A percentile compares a stretch with the other conserved stretches of the same genome.
Evolutionary conservation across 768 basidiomycete genomes (phyloP).

Genomic region (Lepiota venenata): DNA sequence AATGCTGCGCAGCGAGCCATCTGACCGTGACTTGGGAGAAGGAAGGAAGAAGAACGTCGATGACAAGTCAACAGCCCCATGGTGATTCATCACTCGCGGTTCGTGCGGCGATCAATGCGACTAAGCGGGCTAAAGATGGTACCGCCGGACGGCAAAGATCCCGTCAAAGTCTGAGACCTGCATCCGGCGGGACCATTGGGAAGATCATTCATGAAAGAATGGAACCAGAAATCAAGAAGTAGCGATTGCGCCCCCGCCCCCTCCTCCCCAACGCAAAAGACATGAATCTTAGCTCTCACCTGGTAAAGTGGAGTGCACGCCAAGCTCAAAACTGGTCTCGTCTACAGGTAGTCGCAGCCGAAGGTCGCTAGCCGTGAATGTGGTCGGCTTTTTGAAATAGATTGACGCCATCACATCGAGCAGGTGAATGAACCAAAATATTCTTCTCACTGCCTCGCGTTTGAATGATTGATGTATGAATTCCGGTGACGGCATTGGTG

Average conservation of each 20-base stretch:
- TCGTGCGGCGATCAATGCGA: conserved; percentile 8
- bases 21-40: conserved; percentile 1
- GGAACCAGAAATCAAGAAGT: neutral
- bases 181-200: conserved; percentile 6
- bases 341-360: conserved; percentile 73
- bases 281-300: conserved; percentile 32
- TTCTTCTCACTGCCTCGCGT: conserved; percentile 75
- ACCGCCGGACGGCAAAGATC: conserved; percentile 11
- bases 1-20: neutral
- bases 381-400: conserved; percentile 42
- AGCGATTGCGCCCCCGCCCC: neutral
- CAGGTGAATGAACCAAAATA: conserved; percentile 76
- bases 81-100: neutral
- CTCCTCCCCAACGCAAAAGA: neutral
- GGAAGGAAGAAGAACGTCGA: neutral
- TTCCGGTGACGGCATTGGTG: conserved; percentile 55
- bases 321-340: conserved; percentile 78
- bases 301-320: conserved; percentile 52
- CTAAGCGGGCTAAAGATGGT: conserved; percentile 5
- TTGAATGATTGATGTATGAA: conserved; percentile 63
- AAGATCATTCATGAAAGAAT: neutral
- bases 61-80: conserved; percentile 1
- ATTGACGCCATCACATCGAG: conserved; percentile 49
- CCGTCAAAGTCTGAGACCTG: neutral
- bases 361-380: conserved; percentile 42